Conservation (phyloP, 2,329 filamentous ascomycete genomes). For the Nannizzia gypsea region DNA sequence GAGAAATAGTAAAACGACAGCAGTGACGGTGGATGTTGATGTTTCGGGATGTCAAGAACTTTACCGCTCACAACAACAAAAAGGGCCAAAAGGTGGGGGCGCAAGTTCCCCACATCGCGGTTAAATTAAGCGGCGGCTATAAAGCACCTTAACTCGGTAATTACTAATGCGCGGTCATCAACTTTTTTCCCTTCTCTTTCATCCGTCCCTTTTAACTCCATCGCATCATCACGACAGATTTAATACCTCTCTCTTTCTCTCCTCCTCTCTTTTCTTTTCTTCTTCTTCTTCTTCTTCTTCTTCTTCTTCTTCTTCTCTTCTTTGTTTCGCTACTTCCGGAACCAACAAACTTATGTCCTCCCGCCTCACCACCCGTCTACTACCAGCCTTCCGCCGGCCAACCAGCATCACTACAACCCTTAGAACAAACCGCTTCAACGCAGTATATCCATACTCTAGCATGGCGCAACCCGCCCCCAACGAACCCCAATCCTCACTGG, state of each 20-base stretch:
- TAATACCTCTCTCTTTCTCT: background rate
- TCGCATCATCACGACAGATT: background rate
- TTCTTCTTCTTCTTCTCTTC: background rate
- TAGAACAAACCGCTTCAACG: conserved; percentile 10
- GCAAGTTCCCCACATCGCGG: background rate
- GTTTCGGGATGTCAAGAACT: background rate
- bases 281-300: background rate
- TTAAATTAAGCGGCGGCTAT: background rate
- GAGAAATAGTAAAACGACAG: no score
- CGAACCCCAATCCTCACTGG: conserved; percentile 27
- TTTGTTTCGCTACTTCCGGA: background rate
- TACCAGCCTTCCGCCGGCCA: background rate
- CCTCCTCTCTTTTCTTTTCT: background rate
- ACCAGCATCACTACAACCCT: conserved; percentile 20
- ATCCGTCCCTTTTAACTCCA: background rate
- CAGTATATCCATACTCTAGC: conserved; percentile 21
- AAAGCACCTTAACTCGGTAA: background rate
- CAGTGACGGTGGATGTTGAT: background rate
- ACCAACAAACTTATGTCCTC: conserved; percentile 12
- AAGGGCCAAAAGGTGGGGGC: background rate
- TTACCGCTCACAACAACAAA: no score
- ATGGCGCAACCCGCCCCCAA: conserved; percentile 27
- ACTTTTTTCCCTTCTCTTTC: background rate
- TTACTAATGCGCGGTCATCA: background rate
- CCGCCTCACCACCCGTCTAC: background rate